Base-by-base conservation (phyloP, 129 eudicot species). In the Apium graveolens region DNA sequence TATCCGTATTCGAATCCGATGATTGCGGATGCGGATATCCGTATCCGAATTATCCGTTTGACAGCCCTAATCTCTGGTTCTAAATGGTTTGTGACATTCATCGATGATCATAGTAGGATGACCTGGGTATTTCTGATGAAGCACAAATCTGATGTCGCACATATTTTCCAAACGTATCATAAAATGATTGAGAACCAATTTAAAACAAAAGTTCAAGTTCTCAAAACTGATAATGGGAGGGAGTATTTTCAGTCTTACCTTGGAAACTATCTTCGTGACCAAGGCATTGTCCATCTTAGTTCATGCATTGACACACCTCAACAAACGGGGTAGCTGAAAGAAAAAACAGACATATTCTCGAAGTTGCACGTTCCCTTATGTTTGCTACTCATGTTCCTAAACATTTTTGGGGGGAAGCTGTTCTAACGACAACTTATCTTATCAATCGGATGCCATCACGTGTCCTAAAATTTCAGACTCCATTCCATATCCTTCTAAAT, bases 61-160 rank as follows among this genome's bases (percentile, higher is more conserved):
- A n/a, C n/a, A n/a, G n/a, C n/a, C n/a, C n/a, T n/a, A n/a, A n/a
- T n/a, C n/a, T n/a, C n/a, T n/a, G n/a, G 11, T 21, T 26, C 11
- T 20, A 8, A 26, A 21, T 85, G 84, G 86, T 80, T 86, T 4
- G 42, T 39, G 42, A 48, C 81, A 5, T 85, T 82, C 82, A 79
- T 85, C 24, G 86, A 85, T 76, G 86, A 82, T 27, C 78, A 29
- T 27, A 70, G 38, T 43, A 20, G 86, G 31, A 76, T 76, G 77
- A 79, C 74, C 20, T 85, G 79, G 83, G 48, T 85, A 2, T 85
- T 75, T 3, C 42, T 76, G 32, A 85, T 82, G 78, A 80, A 82
- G n/a, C 72, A 74, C 5, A 86, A 86, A 35, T 46, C 29, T 13
- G 75, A 82, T 10, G 84, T 80, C 29, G 77, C 51, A 14, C 13